Evolutionary conservation across 2,329 filamentous ascomycete genomes (phyloP).

Genomic region (Fusarium compactum): DNA sequence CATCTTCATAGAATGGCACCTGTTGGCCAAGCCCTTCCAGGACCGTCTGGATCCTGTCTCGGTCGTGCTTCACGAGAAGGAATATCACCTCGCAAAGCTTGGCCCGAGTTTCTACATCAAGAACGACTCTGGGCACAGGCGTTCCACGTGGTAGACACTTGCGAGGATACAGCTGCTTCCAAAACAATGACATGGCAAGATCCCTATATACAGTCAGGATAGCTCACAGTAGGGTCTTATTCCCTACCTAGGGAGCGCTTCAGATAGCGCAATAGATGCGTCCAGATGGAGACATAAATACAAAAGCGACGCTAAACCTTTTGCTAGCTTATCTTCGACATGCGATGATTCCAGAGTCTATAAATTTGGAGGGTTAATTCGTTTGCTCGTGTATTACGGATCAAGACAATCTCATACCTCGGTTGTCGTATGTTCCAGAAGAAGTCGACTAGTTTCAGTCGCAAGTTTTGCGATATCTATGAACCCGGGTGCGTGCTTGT

Average conservation of each 20-base stretch:
- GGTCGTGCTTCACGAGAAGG: constrained; percentile 65
- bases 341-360: constrained; percentile 48
- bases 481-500: constrained; percentile 43
- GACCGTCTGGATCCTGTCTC: constrained; percentile 62
- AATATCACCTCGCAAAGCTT: constrained; percentile 72
- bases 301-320: constrained; percentile 49
- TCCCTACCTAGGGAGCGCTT: constrained; percentile 46
- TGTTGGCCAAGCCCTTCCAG: constrained; percentile 56
- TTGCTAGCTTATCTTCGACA: constrained; percentile 47
- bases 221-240: not conserved
- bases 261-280: constrained; percentile 40
- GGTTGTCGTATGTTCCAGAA: constrained; percentile 56
- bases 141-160: constrained; percentile 49
- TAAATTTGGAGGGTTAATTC: constrained; percentile 5
- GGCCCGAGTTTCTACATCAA: constrained; percentile 67
- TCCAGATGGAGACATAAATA: constrained; percentile 50
- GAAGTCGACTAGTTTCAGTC: constrained; percentile 47
- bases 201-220: constrained; percentile 39
- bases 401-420: constrained; percentile 51
- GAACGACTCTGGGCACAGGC: constrained; percentile 56
- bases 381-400: not conserved
- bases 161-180: constrained; percentile 74
- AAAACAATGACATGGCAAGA: constrained; percentile 63
- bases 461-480: constrained; percentile 50
- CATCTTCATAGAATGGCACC: constrained; percentile 54